These are phyloP conservation scores for Gastrolobium bilobum DNA, from an alignment of 306 rosid species.

Conservation along the genomic window DNA sequence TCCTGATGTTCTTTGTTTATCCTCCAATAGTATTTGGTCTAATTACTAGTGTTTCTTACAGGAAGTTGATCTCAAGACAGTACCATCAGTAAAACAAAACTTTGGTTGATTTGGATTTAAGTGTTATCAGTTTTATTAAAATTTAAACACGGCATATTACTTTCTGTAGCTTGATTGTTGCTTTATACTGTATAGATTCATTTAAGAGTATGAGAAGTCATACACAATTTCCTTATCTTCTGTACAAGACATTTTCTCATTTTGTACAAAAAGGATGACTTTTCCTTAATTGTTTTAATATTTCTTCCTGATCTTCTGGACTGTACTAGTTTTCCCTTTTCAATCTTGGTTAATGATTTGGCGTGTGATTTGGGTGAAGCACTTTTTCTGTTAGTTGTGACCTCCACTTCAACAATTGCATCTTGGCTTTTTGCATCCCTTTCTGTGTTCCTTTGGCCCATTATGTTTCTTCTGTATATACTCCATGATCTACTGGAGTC, in stretches of 20 bases:
- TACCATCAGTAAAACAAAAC: constrained; percentile 33
- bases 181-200: constrained; percentile 31
- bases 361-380: constrained; percentile 40
- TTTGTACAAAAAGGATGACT: constrained; percentile 46
- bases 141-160: constrained; percentile 30
- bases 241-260: constrained; percentile 44
- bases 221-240: constrained; percentile 39
- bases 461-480: constrained; percentile 43
- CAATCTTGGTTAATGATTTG: constrained; percentile 24
- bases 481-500: constrained; percentile 38
- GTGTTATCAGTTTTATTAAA: constrained; percentile 42
- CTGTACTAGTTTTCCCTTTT: constrained; percentile 45
- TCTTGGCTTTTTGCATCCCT: constrained; percentile 27
- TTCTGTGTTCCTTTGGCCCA: constrained; percentile 18
- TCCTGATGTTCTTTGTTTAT: constrained; percentile 21
- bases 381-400: constrained; percentile 9
- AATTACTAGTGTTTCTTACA: constrained; percentile 36
- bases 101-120: constrained; percentile 39
- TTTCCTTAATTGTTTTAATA: constrained; percentile 36
- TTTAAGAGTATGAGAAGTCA: constrained; percentile 32
- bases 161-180: constrained; percentile 37
- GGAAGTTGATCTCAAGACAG: constrained; percentile 10
- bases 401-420: constrained; percentile 33
- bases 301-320: constrained; percentile 45
- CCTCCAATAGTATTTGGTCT: constrained; percentile 36